These are phyloP conservation scores for Thelonectria discophora DNA, from an alignment of 2,329 filamentous ascomycete genomes.

Conservation along the genomic window DNA sequence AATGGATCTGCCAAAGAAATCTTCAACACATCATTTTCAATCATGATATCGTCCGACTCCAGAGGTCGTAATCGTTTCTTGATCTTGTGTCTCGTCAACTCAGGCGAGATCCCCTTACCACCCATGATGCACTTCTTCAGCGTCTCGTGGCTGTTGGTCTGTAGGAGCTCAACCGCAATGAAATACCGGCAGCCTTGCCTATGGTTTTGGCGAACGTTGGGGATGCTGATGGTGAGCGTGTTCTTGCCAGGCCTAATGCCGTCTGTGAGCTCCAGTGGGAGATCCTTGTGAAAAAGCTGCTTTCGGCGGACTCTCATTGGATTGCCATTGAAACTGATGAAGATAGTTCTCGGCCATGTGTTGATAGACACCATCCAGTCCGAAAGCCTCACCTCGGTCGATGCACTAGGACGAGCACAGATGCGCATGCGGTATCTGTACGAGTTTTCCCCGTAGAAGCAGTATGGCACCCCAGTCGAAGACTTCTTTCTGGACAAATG, in stretches of 20 bases:
- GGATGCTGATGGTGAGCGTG: slow-evolving; percentile 62
- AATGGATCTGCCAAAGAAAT: slow-evolving; percentile 75
- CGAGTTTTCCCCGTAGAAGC: slow-evolving; percentile 59
- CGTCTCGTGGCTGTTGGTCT: slow-evolving; percentile 59
- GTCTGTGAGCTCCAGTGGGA: slow-evolving; percentile 78
- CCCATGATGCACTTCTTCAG: slow-evolving; percentile 51
- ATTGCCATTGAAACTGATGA: slow-evolving; percentile 71
- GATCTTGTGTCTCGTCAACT: slow-evolving; percentile 66
- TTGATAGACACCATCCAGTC: slow-evolving; percentile 72
- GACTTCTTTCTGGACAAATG: slow-evolving; percentile 48
- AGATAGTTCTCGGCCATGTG: slow-evolving; percentile 76
- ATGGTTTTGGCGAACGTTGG: slow-evolving; percentile 40
- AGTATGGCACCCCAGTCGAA: slow-evolving; percentile 47
- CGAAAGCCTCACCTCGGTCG: slow-evolving; percentile 49
- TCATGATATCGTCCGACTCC: slow-evolving; percentile 66
- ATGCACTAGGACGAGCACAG: slow-evolving; percentile 48
- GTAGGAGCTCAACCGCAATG: slow-evolving; percentile 75
- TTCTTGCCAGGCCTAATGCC: slow-evolving; percentile 69
- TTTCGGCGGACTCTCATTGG: slow-evolving; percentile 70
- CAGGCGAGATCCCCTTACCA: slow-evolving; percentile 51
- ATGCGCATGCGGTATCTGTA: slow-evolving; percentile 75
- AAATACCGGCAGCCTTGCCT: slow-evolving; percentile 53
- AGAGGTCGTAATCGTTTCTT: slow-evolving; percentile 53
- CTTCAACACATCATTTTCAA: slow-evolving; percentile 63
- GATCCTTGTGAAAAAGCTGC: slow-evolving; percentile 76